Evolutionary conservation across 495 filamentous ascomycete species (phyloP).

Genomic region (Opeltia flavorubescens): DNA sequence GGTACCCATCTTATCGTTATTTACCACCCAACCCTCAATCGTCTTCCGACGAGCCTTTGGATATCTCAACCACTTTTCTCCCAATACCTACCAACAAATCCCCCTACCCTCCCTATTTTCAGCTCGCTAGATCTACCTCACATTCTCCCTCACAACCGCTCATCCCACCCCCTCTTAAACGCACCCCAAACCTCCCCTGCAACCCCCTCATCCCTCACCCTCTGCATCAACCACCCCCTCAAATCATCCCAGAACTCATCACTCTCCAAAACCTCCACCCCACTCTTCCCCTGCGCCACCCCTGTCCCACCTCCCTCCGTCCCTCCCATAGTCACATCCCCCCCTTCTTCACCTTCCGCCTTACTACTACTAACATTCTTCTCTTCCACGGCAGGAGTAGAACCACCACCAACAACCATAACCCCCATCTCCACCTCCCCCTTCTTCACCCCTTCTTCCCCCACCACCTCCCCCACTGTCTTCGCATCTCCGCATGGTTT

Average conservation of each 20-base stretch:
- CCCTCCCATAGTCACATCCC: constrained; percentile 10
- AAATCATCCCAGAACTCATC: constrained; percentile 84
- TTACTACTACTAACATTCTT: constrained; percentile 19
- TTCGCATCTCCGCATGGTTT: constrained; percentile 68
- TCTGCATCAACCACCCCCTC: constrained; percentile 62
- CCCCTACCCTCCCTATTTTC: not conserved
- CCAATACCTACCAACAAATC: no score
- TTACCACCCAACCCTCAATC: no score
- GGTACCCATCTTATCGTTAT: no score
- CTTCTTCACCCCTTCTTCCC: constrained; percentile 37
- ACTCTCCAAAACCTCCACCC: constrained; percentile 44
- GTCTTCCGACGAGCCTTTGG: not conserved
- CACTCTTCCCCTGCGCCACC: constrained; percentile 40
- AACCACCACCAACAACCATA: constrained; percentile 63
- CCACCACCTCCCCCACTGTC: constrained; percentile 36
- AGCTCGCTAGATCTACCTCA: not conserved
- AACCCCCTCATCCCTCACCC: constrained; percentile 55
- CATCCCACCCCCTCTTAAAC: constrained; percentile 58
- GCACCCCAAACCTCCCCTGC: constrained; percentile 47
- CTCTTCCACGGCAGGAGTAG: constrained; percentile 16
- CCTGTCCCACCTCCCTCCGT: constrained; percentile 18
- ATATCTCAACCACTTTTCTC: not conserved
- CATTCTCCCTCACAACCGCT: constrained; percentile 4
- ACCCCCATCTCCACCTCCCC: constrained; percentile 60
- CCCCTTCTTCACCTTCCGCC: constrained; percentile 21